These are phyloP conservation scores for Fusarium staphyleae DNA, from an alignment of 2,329 filamentous ascomycete genomes.

Conservation along the genomic window DNA sequence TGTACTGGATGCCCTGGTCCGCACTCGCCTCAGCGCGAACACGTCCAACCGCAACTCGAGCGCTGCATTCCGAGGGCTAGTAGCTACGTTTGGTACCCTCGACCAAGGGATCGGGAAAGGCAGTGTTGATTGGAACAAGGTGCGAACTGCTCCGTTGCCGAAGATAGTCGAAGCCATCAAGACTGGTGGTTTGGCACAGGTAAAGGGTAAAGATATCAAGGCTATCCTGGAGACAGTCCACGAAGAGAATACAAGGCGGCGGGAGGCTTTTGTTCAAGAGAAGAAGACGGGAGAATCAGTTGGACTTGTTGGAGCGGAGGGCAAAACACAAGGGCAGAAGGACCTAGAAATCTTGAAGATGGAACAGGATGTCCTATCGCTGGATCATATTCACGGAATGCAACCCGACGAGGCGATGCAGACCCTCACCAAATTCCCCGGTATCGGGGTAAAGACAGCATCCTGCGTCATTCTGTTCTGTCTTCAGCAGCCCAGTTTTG, in stretches of 20 bases:
- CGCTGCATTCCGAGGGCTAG: conserved; percentile 39
- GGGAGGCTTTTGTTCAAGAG: conserved; percentile 37
- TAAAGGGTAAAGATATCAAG: conserved; percentile 41
- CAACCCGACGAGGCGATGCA: conserved; percentile 40
- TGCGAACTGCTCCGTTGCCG: conserved; percentile 35
- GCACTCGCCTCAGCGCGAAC: conserved; percentile 39
- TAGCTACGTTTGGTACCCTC: conserved; percentile 35
- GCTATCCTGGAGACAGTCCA: conserved; percentile 38
- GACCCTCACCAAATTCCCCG: conserved; percentile 39
- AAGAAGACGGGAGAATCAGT: conserved; percentile 27
- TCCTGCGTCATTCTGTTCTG: conserved; percentile 42
- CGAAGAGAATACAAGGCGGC: conserved; percentile 35
- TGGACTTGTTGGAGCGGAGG: conserved; percentile 26
- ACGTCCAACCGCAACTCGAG: conserved; percentile 40
- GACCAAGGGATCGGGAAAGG: conserved; percentile 38
- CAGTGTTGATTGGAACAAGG: conserved; percentile 40
- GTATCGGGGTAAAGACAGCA: conserved; percentile 41
- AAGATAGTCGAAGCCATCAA: conserved; percentile 66
- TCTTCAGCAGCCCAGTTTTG: conserved; percentile 40
- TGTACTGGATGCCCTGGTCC: conserved; percentile 39
- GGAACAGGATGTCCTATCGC: conserved; percentile 37
- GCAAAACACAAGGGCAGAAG: conserved; percentile 40
- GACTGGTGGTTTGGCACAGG: conserved; percentile 55
- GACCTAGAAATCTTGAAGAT: conserved; percentile 40
- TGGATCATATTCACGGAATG: conserved; percentile 42